Percentiles rank a stretch among this genome's conserved stretches.
phyloP scores from a whole-genome alignment of 306 rosid species.

The Cucurbita maxima region DNA sequence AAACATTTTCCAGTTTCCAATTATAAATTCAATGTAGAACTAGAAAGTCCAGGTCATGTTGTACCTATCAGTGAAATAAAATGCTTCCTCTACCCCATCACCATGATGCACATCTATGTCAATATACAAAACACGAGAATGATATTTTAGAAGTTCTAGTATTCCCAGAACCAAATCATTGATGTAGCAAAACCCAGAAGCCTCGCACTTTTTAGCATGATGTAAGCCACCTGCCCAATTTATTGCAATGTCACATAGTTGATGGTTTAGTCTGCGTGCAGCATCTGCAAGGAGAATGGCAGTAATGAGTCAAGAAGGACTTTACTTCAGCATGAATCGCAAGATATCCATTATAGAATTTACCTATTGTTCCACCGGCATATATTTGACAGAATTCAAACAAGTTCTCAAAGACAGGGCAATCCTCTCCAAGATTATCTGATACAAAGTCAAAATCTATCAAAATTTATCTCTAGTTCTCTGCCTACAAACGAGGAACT shows the following conservation, averaged over 20 bases:
- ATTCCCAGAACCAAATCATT: conserved; percentile 94
- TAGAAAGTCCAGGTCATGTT: conserved; percentile 2
- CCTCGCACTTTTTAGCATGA: conserved; percentile 99
- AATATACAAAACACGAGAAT: conserved; percentile 87
- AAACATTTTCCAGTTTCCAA: not conserved
- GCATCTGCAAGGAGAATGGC: conserved; percentile 46
- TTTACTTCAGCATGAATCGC: conserved; percentile 6
- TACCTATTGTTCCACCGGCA: conserved; percentile 97
- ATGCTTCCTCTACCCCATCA: conserved; percentile 99
- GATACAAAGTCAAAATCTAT: conserved; percentile 3
- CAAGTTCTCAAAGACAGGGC: conserved; percentile 91
- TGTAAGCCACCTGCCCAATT: conserved; percentile 99
- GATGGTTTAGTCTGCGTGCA: conserved; percentile 82
- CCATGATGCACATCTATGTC: conserved; percentile 99
- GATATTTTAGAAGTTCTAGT: conserved; percentile 87
- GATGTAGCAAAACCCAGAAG: conserved; percentile 97
- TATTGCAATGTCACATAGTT: conserved; percentile 87
- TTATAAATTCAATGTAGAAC: not conserved
- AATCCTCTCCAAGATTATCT: conserved; percentile 99
- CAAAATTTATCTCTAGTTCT: not conserved
- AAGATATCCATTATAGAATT: not conserved
- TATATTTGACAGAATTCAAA: conserved; percentile 97
- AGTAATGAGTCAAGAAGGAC: conserved; percentile 5
- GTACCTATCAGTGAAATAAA: conserved; percentile 92
- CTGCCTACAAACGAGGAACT: not conserved